A percentile compares a stretch with the other conserved stretches of the same genome.
Conservation (phyloP, 2,329 filamentous ascomycete species). For the Xylaria sp. region DNA sequence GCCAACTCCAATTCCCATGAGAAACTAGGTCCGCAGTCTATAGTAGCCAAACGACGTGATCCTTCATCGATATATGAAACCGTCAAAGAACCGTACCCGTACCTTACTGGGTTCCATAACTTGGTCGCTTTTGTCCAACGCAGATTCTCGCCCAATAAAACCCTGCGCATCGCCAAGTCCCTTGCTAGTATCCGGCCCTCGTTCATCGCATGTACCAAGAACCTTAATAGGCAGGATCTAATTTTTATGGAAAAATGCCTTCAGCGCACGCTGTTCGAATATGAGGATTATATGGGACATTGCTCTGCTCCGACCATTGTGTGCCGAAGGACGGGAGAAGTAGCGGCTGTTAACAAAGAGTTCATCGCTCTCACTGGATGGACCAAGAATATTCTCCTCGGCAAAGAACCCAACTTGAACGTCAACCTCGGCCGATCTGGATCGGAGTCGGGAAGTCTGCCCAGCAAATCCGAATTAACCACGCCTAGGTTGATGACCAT, state of each 20-base stretch:
- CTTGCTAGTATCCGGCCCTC: conserved; percentile 91
- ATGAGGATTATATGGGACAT: conserved; percentile 90
- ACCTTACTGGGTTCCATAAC: conserved; percentile 89
- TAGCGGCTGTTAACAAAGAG: conserved; percentile 96
- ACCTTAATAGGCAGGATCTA: conserved; percentile 87
- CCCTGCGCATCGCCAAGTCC: conserved; percentile 84
- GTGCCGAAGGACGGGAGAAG: conserved; percentile 89
- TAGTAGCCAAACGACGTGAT: conserved; percentile 73
- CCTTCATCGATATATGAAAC: conserved; percentile 88
- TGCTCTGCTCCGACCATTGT: conserved; percentile 92
- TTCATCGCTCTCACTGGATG: conserved; percentile 96
- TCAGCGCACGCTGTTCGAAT: conserved; percentile 90
- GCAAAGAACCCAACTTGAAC: conserved; percentile 88
- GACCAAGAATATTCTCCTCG: conserved; percentile 88
- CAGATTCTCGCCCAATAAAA: conserved; percentile 81
- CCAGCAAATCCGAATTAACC: conserved; percentile 57
- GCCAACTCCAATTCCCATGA: conserved; percentile 51
- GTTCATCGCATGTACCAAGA: conserved; percentile 90
- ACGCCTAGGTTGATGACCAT: conserved; percentile 64
- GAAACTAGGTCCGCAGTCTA: conserved; percentile 59
- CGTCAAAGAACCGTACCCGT: conserved; percentile 91
- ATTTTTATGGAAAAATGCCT: conserved; percentile 99
- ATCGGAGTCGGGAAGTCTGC: conserved; percentile 57
- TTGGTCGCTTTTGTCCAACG: conserved; percentile 83
- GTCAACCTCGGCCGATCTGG: conserved; percentile 75